Evolutionary conservation across 2,329 filamentous ascomycete genomes (phyloP), one percentile per base, ranked within the genome.

Genomic region (Aspergillus puulaauensis): DNA sequence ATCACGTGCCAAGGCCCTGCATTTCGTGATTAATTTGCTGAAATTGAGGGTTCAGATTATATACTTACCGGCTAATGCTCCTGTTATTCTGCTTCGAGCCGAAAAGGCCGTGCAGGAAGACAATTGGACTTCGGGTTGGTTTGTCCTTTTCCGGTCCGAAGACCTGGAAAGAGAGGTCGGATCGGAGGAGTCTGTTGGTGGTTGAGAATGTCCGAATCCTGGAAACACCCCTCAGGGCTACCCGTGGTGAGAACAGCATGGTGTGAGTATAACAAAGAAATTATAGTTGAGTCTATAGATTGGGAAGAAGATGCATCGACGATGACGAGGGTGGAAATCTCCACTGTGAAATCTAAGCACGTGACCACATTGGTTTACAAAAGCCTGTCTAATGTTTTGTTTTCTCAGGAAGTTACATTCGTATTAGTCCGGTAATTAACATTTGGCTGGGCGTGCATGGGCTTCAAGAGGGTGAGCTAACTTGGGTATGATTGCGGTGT

Each of bases 41-140:
- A 1, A 50, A 24, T 19, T 7, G n/a, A 58, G 9, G 4, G 12
- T 6, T 19, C 19, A 12, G n/a, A 17, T 19, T 7, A 11, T 19
- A 17, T 12, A 46, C 89, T 73, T 80, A 96, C 93, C 92, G 96
- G 88, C 92, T 96, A 62, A 98, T 95, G 69, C 84, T 90, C 73
- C 93, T 83, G 73, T 97, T 96, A 73, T 98, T 98, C 79, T 91
- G 92, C 79, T 96, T 96, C 39, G 91, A 96, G 19, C 93, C 93
- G 70, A 98, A 97, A 11, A 98, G 81, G 1, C 95, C 93, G 73
- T 98, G 93, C 69, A 98, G 85, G 64, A 98, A 90, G 61, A 98
- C 77, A 62, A 98, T 91, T 2, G 93, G 90, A 52, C 79, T 77
- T 56, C 76, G 64, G 47, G 65, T 65, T 45, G 64, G 54, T 52